Evolutionary conservation across 148 eudicot species (phyloP), one percentile per base, ranked within the genome.

Genomic region (Vaccinium myrtillus): DNA sequence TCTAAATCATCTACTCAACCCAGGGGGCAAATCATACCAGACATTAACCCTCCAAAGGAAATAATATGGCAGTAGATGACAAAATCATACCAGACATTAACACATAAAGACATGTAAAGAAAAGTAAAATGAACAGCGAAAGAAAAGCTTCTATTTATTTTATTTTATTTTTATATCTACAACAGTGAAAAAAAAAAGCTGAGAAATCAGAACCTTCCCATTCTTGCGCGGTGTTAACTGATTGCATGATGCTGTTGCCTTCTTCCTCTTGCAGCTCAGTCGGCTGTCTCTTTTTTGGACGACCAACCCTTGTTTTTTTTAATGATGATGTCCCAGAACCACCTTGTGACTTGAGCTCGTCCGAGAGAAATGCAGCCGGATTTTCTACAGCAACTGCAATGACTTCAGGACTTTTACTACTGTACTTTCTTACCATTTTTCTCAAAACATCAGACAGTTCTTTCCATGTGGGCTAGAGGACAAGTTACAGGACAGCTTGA

Each of bases 391-490:
- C 99, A 86, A 93, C 86, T 27, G 92, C 94, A 87, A 97, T 95
- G 36, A 97, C 95, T 84, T 97, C 99, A 27, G 99, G 99, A 69
- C 98, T 91, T 89, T 94, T 97, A 75, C 96, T 93, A 88, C 96
- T 93, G 89, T 97, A 97, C 84, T 97, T 97, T 82, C 99, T 93
- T 46, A 97, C 99, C 89, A 94, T 89, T 92, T 95, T 97, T 85
- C 98, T 92, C 86, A 97, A 85, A 74, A 95, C 92, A 86, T 93
- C 95, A 36, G 98, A 87, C 98, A 16, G 93, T 97, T 87, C 95
- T 89, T 90, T 97, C 99, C 90, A 97, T 91, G 86, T 97, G 99
- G 50, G 92, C 83, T 49, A 95, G 90, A 83, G 99, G 99, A 84
- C 94, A 91, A 81, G 86, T 94, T 71, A 95, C 84, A 58, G 99